A percentile compares a stretch with the other conserved stretches of the same genome.
Conservation (phyloP, 306 rosid species). For the Gynostemma pentaphyllum region DNA sequence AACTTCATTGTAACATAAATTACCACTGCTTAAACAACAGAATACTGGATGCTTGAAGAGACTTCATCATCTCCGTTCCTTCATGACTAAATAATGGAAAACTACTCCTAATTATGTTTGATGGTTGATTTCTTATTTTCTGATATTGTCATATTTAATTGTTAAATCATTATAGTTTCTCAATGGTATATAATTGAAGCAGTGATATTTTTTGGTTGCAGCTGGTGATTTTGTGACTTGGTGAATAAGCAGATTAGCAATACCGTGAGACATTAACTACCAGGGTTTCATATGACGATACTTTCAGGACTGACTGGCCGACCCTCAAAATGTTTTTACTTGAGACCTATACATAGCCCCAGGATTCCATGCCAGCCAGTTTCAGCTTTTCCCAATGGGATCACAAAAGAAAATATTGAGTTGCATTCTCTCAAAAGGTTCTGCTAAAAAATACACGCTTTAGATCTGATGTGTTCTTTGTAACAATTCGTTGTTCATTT, state of each 20-base stretch:
- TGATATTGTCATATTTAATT: background rate
- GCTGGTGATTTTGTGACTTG: slow-evolving; percentile 12
- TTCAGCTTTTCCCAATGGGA: slow-evolving; percentile 18
- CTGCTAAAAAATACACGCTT: background rate
- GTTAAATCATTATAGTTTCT: background rate
- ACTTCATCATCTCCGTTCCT: background rate
- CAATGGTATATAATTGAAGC: background rate
- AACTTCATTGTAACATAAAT: background rate
- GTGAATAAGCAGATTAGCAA: background rate
- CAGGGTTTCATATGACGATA: slow-evolving; percentile 24
- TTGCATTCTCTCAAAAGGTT: slow-evolving; percentile 45
- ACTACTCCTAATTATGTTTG: background rate
- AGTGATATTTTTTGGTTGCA: background rate
- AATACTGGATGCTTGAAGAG: background rate
- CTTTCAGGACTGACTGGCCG: slow-evolving; percentile 44
- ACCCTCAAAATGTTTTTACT: slow-evolving; percentile 46
- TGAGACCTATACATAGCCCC: slow-evolving; percentile 21
- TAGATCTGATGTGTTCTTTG: background rate
- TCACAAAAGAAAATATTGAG: slow-evolving; percentile 14
- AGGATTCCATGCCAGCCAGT: slow-evolving; percentile 17
- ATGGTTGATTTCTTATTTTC: background rate
- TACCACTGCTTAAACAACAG: background rate
- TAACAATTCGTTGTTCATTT: slow-evolving; percentile 1
- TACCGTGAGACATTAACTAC: background rate
- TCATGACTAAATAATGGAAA: background rate